Evolutionary conservation across 345 rosid species (phyloP).

Genomic region (Eucalyptus guilfoylei): DNA sequence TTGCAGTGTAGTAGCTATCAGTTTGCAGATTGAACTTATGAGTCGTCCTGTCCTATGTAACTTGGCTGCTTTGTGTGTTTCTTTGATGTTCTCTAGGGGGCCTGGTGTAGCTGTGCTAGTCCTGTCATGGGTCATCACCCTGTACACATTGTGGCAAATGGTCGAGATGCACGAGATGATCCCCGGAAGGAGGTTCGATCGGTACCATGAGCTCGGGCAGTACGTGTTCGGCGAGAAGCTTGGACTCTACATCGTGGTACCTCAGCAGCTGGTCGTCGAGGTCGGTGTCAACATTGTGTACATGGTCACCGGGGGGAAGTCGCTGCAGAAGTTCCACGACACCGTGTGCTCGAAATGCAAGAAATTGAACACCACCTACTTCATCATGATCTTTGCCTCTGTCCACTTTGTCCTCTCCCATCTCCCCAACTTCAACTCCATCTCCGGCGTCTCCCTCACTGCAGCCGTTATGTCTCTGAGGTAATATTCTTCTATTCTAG

Average conservation of each 20-base stretch:
- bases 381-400: slow-evolving; percentile 68
- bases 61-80: background rate
- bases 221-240: slow-evolving; percentile 70
- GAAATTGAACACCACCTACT: slow-evolving; percentile 31
- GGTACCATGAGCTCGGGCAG: slow-evolving; percentile 80
- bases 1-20: background rate
- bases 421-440: slow-evolving; percentile 67
- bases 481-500: too few relatives aligned
- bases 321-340: slow-evolving; percentile 47
- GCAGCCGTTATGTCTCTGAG: too few relatives aligned
- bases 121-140: slow-evolving; percentile 38
- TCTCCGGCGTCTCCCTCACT: too few relatives aligned
- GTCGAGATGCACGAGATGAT: slow-evolving; percentile 89
- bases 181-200: slow-evolving; percentile 53
- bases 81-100: slow-evolving; percentile 21
- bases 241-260: slow-evolving; percentile 67
- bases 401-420: slow-evolving; percentile 73
- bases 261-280: slow-evolving; percentile 60
- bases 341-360: slow-evolving; percentile 16
- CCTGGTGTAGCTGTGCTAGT: slow-evolving; percentile 34
- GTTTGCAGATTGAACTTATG: background rate
- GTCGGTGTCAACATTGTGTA: slow-evolving; percentile 62
- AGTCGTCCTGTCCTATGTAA: background rate
- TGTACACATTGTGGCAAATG: slow-evolving; percentile 79
- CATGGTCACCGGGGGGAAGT: slow-evolving; percentile 82